Evolutionary conservation across 2,329 filamentous ascomycete species (phyloP).

Genomic region (Cryphonectria carpinicola): DNA sequence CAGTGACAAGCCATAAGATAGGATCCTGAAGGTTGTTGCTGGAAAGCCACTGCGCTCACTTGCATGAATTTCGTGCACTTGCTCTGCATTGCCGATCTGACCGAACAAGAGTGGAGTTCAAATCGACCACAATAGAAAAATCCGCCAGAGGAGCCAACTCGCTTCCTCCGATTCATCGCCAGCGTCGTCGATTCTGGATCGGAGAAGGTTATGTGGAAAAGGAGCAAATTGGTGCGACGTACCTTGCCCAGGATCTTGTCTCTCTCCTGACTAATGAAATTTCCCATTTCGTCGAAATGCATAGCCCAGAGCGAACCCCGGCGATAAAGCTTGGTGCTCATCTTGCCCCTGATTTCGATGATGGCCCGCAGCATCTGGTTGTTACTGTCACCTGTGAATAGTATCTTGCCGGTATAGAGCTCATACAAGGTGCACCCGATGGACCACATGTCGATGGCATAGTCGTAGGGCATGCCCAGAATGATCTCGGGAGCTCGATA

Average conservation of each 20-base stretch:
- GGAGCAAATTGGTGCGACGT: constrained; percentile 38
- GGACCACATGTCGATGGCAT: constrained; percentile 95
- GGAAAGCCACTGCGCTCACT: neutral
- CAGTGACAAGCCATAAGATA: neutral
- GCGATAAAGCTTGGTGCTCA: constrained; percentile 86
- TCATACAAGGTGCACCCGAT: constrained; percentile 97
- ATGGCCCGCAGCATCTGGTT: constrained; percentile 98
- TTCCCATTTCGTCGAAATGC: constrained; percentile 84
- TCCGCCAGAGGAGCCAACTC: constrained; percentile 12
- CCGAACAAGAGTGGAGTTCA: neutral
- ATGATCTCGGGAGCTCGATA: constrained; percentile 98
- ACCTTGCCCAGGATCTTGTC: constrained; percentile 88
- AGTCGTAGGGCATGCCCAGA: constrained; percentile 93
- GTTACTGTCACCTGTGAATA: constrained; percentile 94
- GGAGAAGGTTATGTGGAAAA: constrained; percentile 22
- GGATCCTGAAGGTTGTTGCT: neutral
- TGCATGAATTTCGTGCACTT: neutral
- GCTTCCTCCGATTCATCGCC: neutral
- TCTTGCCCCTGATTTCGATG: constrained; percentile 93
- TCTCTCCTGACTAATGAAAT: constrained; percentile 82
- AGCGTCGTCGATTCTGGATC: constrained; percentile 2
- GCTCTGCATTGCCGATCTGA: constrained; percentile 5
- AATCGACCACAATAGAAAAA: constrained; percentile 16
- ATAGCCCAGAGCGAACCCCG: constrained; percentile 74
- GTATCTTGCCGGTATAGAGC: constrained; percentile 94